Evolutionary conservation across 192 early-diverging fungal genomes (phyloP).

Genomic region (Podila minutissima): DNA sequence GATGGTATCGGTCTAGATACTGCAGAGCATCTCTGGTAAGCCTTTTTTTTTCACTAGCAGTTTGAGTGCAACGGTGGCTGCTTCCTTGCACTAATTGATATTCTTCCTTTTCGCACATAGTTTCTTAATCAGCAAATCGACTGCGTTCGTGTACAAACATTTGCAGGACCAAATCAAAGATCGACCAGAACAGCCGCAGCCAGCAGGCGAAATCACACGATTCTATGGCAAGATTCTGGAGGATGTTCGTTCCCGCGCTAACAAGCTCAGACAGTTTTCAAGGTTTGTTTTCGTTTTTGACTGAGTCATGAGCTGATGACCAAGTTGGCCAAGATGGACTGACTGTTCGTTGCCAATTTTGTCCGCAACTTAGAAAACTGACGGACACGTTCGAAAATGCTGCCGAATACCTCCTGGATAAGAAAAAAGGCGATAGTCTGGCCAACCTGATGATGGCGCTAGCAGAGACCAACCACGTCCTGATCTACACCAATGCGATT

Average conservation of each 20-base stretch:
- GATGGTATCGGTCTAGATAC: constrained; percentile 80
- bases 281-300: constrained; percentile 48
- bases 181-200: constrained; percentile 34
- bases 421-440: constrained; percentile 55
- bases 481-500: constrained; percentile 77
- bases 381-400: constrained; percentile 74
- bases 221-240: constrained; percentile 72
- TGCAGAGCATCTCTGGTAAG: constrained; percentile 80
- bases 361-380: constrained; percentile 50
- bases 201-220: constrained; percentile 51
- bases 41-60: not conserved
- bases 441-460: constrained; percentile 69
- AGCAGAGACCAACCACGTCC: constrained; percentile 74
- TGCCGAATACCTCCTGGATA: constrained; percentile 77
- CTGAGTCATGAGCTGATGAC: too few species aligned
- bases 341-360: not conserved
- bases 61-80: constrained; percentile 15
- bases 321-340: not conserved
- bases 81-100: not conserved
- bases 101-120: constrained; percentile 22
- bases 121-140: constrained; percentile 57
- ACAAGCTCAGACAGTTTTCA: constrained; percentile 71
- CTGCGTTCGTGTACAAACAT: constrained; percentile 59
- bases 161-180: constrained; percentile 54
- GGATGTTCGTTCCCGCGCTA: constrained; percentile 68